A percentile compares a stretch with the other conserved stretches of the same genome.
Evolutionary conservation across 129 eudicot species (phyloP).

Genomic region (Gnaphalium uliginosum): DNA sequence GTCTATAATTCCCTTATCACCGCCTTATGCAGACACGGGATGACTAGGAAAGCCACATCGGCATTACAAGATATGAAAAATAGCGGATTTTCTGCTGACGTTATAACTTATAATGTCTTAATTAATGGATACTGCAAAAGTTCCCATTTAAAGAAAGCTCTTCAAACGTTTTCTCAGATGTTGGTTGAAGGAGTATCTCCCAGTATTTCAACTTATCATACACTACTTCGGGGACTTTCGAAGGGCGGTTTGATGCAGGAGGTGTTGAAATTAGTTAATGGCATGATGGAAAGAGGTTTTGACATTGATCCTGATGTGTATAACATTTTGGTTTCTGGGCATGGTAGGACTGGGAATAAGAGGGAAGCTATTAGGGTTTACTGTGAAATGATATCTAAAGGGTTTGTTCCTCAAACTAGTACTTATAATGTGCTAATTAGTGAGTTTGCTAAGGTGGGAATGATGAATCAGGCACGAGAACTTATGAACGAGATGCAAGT

Average conservation of each 20-base stretch:
- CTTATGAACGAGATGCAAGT: conserved; percentile 92
- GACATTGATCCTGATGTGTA: conserved; percentile 57
- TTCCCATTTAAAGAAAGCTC: conserved; percentile 57
- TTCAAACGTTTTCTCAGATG: conserved; percentile 58
- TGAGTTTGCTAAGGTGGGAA: conserved; percentile 79
- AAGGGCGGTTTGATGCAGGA: conserved; percentile 58
- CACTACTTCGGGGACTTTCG: conserved; percentile 59
- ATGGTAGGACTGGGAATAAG: conserved; percentile 68
- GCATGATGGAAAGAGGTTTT: conserved; percentile 65
- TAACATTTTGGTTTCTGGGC: conserved; percentile 65
- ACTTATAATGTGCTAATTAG: conserved; percentile 74
- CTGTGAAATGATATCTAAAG: conserved; percentile 93
- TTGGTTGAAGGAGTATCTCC: conserved; percentile 68
- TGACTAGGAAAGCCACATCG: conserved; percentile 76
- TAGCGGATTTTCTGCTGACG: conserved; percentile 65
- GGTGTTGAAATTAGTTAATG: conserved; percentile 43
- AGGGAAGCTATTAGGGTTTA: conserved; percentile 82
- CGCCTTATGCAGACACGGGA: conserved; percentile 70
- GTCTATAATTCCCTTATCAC: conserved; percentile 62
- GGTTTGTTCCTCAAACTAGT: conserved; percentile 68
- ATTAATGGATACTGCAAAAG: conserved; percentile 80
- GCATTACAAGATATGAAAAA: conserved; percentile 61
- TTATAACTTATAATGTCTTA: conserved; percentile 65
- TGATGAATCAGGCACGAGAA: conserved; percentile 87
- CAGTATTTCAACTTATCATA: conserved; percentile 66